A percentile compares a stretch with the other conserved stretches of the same genome.
phyloP scores from a whole-genome alignment of 176 grass and related monocot species.

The Hyparrhenia diplandra region DNA sequence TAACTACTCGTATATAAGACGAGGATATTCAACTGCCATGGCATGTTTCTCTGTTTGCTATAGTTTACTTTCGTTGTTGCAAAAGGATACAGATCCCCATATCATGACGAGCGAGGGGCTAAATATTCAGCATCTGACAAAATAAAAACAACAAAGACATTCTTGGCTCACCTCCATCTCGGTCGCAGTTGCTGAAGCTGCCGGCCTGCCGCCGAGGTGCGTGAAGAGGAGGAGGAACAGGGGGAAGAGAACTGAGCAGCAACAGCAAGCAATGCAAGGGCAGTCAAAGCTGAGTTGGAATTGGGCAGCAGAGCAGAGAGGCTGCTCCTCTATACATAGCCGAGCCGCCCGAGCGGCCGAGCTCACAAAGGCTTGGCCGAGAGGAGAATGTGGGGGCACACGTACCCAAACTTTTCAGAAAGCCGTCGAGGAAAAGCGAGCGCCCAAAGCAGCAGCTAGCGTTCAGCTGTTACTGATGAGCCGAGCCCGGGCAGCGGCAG shows the following conservation, averaged over 20 bases:
- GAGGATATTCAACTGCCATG: not conserved
- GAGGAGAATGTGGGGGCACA: constrained; percentile 48
- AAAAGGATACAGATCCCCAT: not conserved
- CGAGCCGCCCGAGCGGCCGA: not conserved
- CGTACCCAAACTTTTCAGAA: constrained; percentile 43
- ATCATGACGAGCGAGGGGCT: not conserved
- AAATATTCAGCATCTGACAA: not conserved
- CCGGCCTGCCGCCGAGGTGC: not conserved
- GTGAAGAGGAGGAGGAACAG: not conserved
- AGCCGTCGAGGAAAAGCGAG: constrained; percentile 39
- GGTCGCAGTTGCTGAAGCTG: not conserved
- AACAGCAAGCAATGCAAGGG: not conserved
- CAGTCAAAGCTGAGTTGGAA: constrained; percentile 24
- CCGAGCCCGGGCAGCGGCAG: not conserved
- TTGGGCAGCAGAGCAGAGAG: not conserved
- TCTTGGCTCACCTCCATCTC: constrained; percentile 51
- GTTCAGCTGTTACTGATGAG: constrained; percentile 21
- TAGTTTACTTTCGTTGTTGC: not conserved
- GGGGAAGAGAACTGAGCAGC: not conserved
- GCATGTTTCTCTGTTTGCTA: not conserved
- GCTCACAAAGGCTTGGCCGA: not conserved
- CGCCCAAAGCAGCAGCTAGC: constrained; percentile 29
- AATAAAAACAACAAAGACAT: not conserved
- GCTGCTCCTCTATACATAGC: constrained; percentile 40
- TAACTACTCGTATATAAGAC: not conserved